Evolutionary conservation across 306 rosid genomes (phyloP).

Genomic region (Trifolium dubium): DNA sequence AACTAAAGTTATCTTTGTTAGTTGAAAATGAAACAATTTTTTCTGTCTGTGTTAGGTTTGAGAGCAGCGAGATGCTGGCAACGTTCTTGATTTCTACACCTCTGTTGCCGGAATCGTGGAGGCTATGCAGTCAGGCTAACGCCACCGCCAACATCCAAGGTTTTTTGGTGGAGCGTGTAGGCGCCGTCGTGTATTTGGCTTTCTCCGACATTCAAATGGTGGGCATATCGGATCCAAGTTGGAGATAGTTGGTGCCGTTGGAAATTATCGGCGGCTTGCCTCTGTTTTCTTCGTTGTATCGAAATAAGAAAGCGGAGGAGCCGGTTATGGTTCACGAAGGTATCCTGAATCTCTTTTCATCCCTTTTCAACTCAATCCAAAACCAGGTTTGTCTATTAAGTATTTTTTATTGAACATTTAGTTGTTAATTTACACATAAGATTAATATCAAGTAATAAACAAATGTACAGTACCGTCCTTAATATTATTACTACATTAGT

Average conservation of each 20-base stretch:
- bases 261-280: constrained; percentile 45
- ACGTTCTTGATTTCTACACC: constrained; percentile 71
- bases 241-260: constrained; percentile 52
- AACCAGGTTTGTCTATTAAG: constrained; percentile 77
- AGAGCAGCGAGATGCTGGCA: constrained; percentile 76
- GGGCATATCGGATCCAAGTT: constrained; percentile 11
- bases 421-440: no score
- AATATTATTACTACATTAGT: no score
- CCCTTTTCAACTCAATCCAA: constrained; percentile 47
- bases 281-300: constrained; percentile 45
- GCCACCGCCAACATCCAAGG: constrained; percentile 36
- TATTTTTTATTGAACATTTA: no score
- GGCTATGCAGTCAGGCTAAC: constrained; percentile 65
- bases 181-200: constrained; percentile 58
- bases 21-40: no score
- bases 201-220: constrained; percentile 65
- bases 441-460: no score
- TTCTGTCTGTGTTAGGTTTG: constrained; percentile 49
- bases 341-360: constrained; percentile 53
- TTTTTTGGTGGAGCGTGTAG: constrained; percentile 50
- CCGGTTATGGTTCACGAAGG: constrained; percentile 72
- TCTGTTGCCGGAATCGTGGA: constrained; percentile 77
- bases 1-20: neutral
- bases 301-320: constrained; percentile 47
- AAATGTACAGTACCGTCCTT: no score